phyloP scores from a whole-genome alignment of 2,329 filamentous ascomycete species.

The Penicillium sp. region DNA sequence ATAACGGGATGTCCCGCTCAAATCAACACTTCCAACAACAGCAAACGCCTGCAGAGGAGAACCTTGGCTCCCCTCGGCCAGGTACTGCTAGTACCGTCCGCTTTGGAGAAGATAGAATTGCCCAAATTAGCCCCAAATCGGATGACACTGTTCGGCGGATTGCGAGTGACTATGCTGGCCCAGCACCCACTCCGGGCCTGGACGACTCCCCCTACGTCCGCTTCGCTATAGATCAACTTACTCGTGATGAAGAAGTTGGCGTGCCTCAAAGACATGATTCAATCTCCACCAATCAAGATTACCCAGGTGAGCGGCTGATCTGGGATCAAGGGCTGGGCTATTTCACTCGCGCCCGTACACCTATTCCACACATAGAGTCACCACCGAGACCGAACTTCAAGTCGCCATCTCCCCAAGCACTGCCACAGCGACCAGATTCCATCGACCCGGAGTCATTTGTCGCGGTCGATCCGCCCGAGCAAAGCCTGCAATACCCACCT shows the following conservation, averaged over 20 bases:
- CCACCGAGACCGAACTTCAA: constrained; percentile 37
- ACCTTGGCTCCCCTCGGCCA: constrained; percentile 18
- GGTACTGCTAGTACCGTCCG: constrained; percentile 31
- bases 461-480: constrained; percentile 47
- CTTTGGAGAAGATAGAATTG: constrained; percentile 27
- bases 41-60: constrained; percentile 4
- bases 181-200: constrained; percentile 68
- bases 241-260: constrained; percentile 67
- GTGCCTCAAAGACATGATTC: constrained; percentile 56
- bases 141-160: constrained; percentile 29
- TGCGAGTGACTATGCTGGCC: constrained; percentile 34
- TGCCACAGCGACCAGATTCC: constrained; percentile 30
- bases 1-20: constrained; percentile 9
- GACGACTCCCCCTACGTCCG: constrained; percentile 87
- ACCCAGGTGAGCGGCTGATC: constrained; percentile 54
- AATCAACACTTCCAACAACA: constrained; percentile 10
- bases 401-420: constrained; percentile 37
- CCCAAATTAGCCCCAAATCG: constrained; percentile 24
- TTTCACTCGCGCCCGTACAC: constrained; percentile 36
- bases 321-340: constrained; percentile 51
- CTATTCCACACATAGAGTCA: constrained; percentile 30
- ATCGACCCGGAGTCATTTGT: constrained; percentile 49
- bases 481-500: constrained; percentile 49
- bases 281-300: constrained; percentile 41
- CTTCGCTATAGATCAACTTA: constrained; percentile 86